phyloP scores from a whole-genome alignment of 805 yeast species.

The Jamesozyma gamospora region DNA sequence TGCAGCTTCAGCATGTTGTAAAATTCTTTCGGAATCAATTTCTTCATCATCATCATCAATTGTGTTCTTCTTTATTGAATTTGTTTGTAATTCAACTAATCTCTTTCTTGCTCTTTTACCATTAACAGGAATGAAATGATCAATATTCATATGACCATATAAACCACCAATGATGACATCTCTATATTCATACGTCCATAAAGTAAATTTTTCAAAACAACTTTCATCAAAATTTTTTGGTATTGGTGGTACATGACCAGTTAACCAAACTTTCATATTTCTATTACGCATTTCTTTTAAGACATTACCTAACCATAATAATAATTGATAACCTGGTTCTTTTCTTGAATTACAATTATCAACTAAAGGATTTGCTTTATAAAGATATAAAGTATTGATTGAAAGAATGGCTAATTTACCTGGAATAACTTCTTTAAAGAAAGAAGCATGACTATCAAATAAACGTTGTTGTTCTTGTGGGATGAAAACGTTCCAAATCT shows the following conservation, averaged over 20 bases:
- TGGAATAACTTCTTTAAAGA: conserved; percentile 69
- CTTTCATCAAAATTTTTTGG: conserved; percentile 64
- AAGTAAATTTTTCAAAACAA: conserved; percentile 63
- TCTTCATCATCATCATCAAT: conserved; percentile 15
- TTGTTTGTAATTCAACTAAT: conserved; percentile 20
- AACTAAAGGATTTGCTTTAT: conserved; percentile 69
- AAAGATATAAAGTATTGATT: conserved; percentile 66
- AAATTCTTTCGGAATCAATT: neutral
- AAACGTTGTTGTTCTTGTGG: conserved; percentile 71
- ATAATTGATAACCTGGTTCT: conserved; percentile 71
- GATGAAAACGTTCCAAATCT: conserved; percentile 62
- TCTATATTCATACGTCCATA: conserved; percentile 78
- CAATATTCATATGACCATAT: conserved; percentile 85
- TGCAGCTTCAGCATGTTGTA: conserved; percentile 29
- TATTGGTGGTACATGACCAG: conserved; percentile 85
- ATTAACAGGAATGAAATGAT: conserved; percentile 74
- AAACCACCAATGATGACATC: conserved; percentile 77
- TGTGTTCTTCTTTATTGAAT: neutral
- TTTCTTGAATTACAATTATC: conserved; percentile 65
- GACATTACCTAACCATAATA: conserved; percentile 69
- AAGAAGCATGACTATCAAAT: conserved; percentile 68
- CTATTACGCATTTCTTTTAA: conserved; percentile 63
- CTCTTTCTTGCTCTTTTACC: conserved; percentile 51
- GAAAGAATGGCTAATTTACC: conserved; percentile 67
- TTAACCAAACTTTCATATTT: conserved; percentile 75